Conservation (phyloP, 768 basidiomycete genomes). For the Phaeotremella skinneri region DNA sequence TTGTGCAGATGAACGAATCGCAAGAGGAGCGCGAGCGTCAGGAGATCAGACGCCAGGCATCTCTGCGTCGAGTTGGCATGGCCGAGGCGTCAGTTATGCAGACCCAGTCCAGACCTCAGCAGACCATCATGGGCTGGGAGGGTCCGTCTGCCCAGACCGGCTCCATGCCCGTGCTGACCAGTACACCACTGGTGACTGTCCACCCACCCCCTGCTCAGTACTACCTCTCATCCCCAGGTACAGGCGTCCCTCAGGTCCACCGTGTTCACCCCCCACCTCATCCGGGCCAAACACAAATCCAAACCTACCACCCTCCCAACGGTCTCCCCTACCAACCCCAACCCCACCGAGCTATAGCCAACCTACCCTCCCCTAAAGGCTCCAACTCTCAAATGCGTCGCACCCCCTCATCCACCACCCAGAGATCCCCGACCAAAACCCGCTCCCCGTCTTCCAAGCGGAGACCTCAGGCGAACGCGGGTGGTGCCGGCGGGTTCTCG, state of each 20-base stretch:
- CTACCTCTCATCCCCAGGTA: background rate
- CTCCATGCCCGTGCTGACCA: conserved; percentile 21
- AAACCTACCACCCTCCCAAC: conserved; percentile 38
- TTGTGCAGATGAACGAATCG: conserved; percentile 35
- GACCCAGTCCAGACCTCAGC: conserved; percentile 12
- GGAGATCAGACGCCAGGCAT: conserved; percentile 20
- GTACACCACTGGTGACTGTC: conserved; percentile 32
- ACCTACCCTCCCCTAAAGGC: conserved; percentile 11
- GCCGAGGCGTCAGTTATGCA: conserved; percentile 41
- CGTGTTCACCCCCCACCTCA: conserved; percentile 42
- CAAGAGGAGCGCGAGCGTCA: conserved; percentile 31
- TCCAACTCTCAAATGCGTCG: background rate
- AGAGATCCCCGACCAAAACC: conserved; percentile 12
- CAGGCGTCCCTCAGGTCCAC: conserved; percentile 13
- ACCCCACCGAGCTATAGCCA: conserved; percentile 3
- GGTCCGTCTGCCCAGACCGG: conserved; percentile 31
- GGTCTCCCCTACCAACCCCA: conserved; percentile 18
- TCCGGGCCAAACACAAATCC: conserved; percentile 16
- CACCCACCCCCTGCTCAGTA: conserved; percentile 39
- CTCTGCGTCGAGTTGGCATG: conserved; percentile 31
- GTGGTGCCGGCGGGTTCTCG: conserved; percentile 28
- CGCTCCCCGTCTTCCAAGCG: conserved; percentile 33
- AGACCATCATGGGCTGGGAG: conserved; percentile 39
- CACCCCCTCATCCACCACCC: background rate
- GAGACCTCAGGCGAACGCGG: conserved; percentile 2